Conservation (phyloP, 2,329 filamentous ascomycete species). For the Exutisphaerella laricina region DNA sequence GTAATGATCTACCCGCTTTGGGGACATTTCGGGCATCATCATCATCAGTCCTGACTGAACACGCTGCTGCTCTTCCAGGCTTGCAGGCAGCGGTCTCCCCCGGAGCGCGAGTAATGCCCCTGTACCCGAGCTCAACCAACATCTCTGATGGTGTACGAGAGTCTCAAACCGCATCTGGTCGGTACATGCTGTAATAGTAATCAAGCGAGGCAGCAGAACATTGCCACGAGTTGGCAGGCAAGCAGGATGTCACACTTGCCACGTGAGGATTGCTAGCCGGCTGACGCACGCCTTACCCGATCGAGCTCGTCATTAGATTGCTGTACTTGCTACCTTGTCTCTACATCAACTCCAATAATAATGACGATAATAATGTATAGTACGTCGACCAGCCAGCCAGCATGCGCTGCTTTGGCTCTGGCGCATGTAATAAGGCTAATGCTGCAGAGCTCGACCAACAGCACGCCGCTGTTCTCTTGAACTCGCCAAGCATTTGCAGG, state of each 20-base stretch:
- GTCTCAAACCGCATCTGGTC: constrained; percentile 3
- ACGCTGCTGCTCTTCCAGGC: too few species aligned
- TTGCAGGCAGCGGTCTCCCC: constrained; percentile 5
- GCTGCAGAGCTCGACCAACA: too few species aligned
- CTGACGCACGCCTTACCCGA: neutral
- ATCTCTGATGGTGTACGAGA: constrained; percentile 4
- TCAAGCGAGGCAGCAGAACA: too few species aligned
- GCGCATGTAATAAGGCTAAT: too few species aligned
- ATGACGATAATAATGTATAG: too few species aligned
- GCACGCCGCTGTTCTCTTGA: neutral
- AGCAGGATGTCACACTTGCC: constrained; percentile 6
- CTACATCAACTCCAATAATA: constrained; percentile 9
- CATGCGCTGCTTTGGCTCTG: too few species aligned
- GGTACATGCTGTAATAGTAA: too few species aligned
- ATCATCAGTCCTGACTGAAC: too few species aligned
- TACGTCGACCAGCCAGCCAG: constrained; percentile 1
- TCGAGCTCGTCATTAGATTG: constrained; percentile 9
- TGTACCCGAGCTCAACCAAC: constrained; percentile 8
- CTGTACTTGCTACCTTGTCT: constrained; percentile 15
- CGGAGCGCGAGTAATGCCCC: constrained; percentile 11
- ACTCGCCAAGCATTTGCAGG: neutral
- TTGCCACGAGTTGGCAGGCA: too few species aligned
- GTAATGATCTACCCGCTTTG: constrained; percentile 23
- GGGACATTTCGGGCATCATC: constrained; percentile 17
- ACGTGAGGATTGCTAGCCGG: constrained; percentile 5